These are phyloP conservation scores for Cryptosporidium sp. DNA, from an alignment of 169 alveolate genomes.

Conservation along the genomic window DNA sequence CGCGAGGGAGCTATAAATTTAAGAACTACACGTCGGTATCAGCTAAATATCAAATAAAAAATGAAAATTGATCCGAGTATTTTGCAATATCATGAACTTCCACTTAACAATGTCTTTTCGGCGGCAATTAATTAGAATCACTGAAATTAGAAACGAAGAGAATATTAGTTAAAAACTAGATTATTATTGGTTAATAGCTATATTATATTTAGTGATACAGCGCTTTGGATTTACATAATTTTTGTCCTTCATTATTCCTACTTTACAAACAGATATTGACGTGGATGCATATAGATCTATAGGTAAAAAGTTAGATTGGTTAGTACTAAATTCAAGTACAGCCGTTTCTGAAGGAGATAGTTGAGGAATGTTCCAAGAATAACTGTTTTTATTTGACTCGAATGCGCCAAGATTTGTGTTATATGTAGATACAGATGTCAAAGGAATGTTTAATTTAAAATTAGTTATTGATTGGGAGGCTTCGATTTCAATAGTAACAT, in stretches of 20 bases:
- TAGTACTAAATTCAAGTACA: conserved; percentile 37
- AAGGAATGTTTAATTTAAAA: conserved; percentile 12
- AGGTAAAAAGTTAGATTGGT: conserved; percentile 44
- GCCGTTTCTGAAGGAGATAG: conserved; percentile 29
- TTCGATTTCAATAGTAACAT: conserved; percentile 47
- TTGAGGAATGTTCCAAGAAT: conserved; percentile 13
- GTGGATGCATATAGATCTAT: conserved; percentile 19
- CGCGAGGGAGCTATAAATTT: neutral
- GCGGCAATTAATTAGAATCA: neutral
- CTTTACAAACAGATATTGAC: conserved; percentile 12
- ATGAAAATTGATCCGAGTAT: neutral
- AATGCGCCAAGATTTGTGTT: conserved; percentile 18
- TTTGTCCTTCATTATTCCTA: conserved; percentile 12
- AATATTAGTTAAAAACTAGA: neutral
- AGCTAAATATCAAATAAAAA: no score
- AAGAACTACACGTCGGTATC: neutral
- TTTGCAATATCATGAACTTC: neutral
- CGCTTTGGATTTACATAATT: conserved; percentile 11
- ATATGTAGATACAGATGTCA: neutral
- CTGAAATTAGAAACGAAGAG: neutral
- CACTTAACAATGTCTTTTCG: neutral
- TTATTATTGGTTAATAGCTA: conserved; percentile 12
- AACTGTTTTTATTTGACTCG: neutral
- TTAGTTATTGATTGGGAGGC: neutral
- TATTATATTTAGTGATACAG: neutral